These are phyloP conservation scores for Hemisphaericaspora xylofermentans DNA, from an alignment of 1,139 yeast species.

Conservation along the genomic window DNA sequence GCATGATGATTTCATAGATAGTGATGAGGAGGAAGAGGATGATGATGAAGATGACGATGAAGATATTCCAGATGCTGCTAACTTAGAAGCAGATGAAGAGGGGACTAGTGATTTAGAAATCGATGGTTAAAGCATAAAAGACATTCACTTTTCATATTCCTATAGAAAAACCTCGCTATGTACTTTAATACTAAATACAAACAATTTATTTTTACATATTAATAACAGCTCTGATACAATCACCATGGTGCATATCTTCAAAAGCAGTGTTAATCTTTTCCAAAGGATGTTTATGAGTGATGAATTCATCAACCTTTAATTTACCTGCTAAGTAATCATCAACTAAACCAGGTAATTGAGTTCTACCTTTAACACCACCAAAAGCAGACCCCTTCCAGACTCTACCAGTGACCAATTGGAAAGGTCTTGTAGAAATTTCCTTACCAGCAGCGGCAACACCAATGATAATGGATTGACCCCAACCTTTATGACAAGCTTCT, in stretches of 20 bases:
- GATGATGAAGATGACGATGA: slow-evolving; percentile 24
- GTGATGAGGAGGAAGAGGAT: slow-evolving; percentile 21
- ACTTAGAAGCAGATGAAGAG: slow-evolving; percentile 18
- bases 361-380: slow-evolving; percentile 97
- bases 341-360: slow-evolving; percentile 90
- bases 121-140: slow-evolving; percentile 15
- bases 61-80: slow-evolving; percentile 11
- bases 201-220: slow-evolving; percentile 31
- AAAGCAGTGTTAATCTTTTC: slow-evolving; percentile 82
- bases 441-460: slow-evolving; percentile 99
- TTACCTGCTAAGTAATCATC: slow-evolving; percentile 80
- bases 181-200: neutral
- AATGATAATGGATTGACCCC: slow-evolving; percentile 93
- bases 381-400: slow-evolving; percentile 98
- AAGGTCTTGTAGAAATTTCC: slow-evolving; percentile 95
- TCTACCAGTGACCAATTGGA: slow-evolving; percentile 98
- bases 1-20: slow-evolving; percentile 21
- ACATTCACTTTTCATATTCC: neutral
- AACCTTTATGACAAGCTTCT: slow-evolving; percentile 97
- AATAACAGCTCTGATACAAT: slow-evolving; percentile 89
- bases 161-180: neutral
- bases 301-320: slow-evolving; percentile 90
- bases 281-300: slow-evolving; percentile 84
- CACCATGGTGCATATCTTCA: slow-evolving; percentile 92
- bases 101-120: slow-evolving; percentile 29